A percentile compares a stretch with the other conserved stretches of the same genome.
Evolutionary conservation across 2,329 filamentous ascomycete genomes (phyloP).

Genomic region (Xylaria sp.): DNA sequence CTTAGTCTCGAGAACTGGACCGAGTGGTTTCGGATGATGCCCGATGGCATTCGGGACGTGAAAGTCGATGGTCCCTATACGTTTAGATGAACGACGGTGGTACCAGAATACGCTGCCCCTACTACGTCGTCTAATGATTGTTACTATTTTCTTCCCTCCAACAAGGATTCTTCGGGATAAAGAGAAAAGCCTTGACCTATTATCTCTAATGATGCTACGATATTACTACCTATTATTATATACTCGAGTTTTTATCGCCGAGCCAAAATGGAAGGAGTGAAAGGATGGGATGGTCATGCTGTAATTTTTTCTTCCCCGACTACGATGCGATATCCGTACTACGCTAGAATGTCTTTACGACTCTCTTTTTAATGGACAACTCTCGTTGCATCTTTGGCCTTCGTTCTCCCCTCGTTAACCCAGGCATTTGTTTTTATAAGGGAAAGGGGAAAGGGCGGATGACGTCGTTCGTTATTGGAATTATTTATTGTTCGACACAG

Average conservation of each 20-base stretch:
- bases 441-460: neutral
- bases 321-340: slow-evolving; percentile 29
- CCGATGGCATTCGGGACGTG: slow-evolving; percentile 65
- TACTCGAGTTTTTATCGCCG: slow-evolving; percentile 21
- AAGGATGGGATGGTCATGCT: slow-evolving; percentile 16
- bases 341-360: slow-evolving; percentile 30
- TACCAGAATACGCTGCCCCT: slow-evolving; percentile 13
- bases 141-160: neutral
- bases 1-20: slow-evolving; percentile 64
- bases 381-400: slow-evolving; percentile 18
- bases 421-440: slow-evolving; percentile 11
- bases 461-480: slow-evolving; percentile 8
- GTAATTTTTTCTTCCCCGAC: slow-evolving; percentile 24
- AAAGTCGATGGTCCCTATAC: slow-evolving; percentile 64
- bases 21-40: slow-evolving; percentile 68
- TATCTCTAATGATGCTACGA: slow-evolving; percentile 26
- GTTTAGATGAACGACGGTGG: slow-evolving; percentile 50
- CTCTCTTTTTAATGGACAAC: slow-evolving; percentile 26
- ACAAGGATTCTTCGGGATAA: slow-evolving; percentile 1
- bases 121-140: slow-evolving; percentile 21
- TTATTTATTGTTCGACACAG: slow-evolving; percentile 23
- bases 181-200: slow-evolving; percentile 8
- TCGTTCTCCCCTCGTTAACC: slow-evolving; percentile 21
- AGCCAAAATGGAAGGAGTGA: slow-evolving; percentile 18
- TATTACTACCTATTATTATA: slow-evolving; percentile 22